Percentiles rank a stretch among this genome's conserved stretches.
Conservation (phyloP, 768 basidiomycete species). For the Pleurotus tuber-regium region DNA sequence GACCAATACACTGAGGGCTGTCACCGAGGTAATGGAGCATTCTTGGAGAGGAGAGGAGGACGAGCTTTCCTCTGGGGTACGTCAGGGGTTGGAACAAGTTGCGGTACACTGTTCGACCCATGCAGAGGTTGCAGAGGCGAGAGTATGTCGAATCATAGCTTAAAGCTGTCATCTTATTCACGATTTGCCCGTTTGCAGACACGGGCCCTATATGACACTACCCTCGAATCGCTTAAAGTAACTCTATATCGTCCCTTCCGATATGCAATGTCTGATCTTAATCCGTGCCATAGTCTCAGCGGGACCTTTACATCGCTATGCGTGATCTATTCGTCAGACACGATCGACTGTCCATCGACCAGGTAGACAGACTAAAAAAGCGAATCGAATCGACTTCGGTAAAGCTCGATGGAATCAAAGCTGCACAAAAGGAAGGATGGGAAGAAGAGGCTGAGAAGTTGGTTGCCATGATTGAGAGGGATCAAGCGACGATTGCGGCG, state of each 20-base stretch:
- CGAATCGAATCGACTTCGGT: conserved; percentile 73
- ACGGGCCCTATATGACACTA: conserved; percentile 58
- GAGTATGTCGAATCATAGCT: conserved; percentile 44
- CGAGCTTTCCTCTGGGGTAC: conserved; percentile 75
- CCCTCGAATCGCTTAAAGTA: conserved; percentile 78
- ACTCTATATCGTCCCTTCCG: conserved; percentile 4
- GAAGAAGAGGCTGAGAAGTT: conserved; percentile 81
- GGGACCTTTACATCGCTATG: conserved; percentile 84
- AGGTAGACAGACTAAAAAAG: conserved; percentile 85
- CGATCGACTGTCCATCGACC: conserved; percentile 85
- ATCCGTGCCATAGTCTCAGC: conserved; percentile 53
- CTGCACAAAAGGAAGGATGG: conserved; percentile 78
- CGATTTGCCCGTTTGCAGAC: conserved; percentile 39
- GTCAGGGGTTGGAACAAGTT: conserved; percentile 64
- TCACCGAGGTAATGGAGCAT: conserved; percentile 73
- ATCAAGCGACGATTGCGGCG: conserved; percentile 76
- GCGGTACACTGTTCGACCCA: conserved; percentile 67
- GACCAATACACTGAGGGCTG: conserved; percentile 76
- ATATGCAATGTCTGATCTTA: not conserved
- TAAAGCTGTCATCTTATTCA: not conserved
- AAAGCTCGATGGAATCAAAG: conserved; percentile 74
- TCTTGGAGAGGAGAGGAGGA: conserved; percentile 88
- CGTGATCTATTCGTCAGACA: conserved; percentile 85
- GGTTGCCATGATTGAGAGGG: conserved; percentile 72
- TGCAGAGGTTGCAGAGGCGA: conserved; percentile 69